Base-by-base conservation (phyloP, 768 basidiomycete species). In the Tephrocybe sp. region DNA sequence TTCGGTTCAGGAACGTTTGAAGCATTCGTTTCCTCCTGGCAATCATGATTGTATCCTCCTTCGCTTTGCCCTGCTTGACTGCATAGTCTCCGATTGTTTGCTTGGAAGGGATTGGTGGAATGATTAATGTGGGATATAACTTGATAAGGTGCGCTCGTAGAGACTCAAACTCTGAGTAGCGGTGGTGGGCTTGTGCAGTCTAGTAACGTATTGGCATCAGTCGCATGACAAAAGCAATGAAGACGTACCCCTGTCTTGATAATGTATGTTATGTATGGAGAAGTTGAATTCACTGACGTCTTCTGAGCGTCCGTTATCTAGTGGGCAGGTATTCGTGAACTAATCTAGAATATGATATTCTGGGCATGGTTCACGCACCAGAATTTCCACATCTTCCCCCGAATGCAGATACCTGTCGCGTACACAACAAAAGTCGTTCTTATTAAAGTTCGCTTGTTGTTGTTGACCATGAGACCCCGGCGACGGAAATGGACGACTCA, bases 101-200 rank as follows among this genome's bases (percentile, higher is more conserved):
- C 70, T 99, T 98, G 1, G 91, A 94, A 2, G 97, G 97, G 46
- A 99, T 97, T 38, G 97, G 97, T 2, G 97, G 96, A 53, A 99
- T 87, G 62, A 99, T 98, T 59, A 95, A 72, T 8, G 95, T 97
- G 0, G 97, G 97, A 66, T 99, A 97, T 39, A 99, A 77, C 62
- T 85, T 92, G 45, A 83, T 77, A 42, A 99, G 80, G 54, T 79
- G 88, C 46, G 79, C 77, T 45, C 97, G 85, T 35, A 99, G 75
- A 19, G 92, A 93, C 70, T 98, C 93, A 68, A 99, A 99, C 66
- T 98, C 94, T 2, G 96, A 98, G 69, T 99, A 99, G 36, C 97
- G 84, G 60, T 97, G 90, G 31, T 84, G 80, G 10, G 92, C 84
- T 60, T 92, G 87, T 6, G 84, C 78, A 57, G 77, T 83, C 96